Conservation (phyloP, 2,329 filamentous ascomycete genomes). For the Chrysoporthe austroafricana region DNA sequence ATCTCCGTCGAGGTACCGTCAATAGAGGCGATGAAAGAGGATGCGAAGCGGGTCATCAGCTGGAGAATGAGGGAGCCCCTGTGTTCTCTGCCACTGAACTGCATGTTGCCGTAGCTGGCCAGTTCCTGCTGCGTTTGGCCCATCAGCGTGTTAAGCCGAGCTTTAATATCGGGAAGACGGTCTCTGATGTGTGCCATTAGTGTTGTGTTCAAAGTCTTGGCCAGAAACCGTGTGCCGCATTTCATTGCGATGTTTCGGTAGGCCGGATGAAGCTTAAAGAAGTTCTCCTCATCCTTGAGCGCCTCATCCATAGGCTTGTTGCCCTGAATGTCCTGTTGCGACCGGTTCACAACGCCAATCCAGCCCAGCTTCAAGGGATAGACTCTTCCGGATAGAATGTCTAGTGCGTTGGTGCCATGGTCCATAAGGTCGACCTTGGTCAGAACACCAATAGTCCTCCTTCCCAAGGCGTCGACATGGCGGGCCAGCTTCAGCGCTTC, state of each 20-base stretch:
- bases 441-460: conserved; percentile 96
- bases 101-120: conserved; percentile 95
- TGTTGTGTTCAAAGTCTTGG: conserved; percentile 92
- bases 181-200: conserved; percentile 97
- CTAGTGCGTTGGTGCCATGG: conserved; percentile 95
- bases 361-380: conserved; percentile 97
- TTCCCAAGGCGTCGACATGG: conserved; percentile 96
- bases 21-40: conserved; percentile 97
- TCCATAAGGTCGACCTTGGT: conserved; percentile 99
- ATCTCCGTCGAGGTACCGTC: conserved; percentile 99
- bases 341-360: conserved; percentile 96
- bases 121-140: conserved; percentile 99
- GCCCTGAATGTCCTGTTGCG: conserved; percentile 95
- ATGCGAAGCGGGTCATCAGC: conserved; percentile 97
- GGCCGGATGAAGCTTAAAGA: conserved; percentile 95
- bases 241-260: conserved; percentile 94
- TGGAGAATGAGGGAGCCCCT: conserved; percentile 92
- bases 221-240: conserved; percentile 92
- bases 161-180: conserved; percentile 95
- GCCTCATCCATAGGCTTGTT: conserved; percentile 95
- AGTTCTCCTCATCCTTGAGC: conserved; percentile 85
- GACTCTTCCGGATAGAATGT: conserved; percentile 94
- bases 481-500: conserved; percentile 95
- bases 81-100: conserved; percentile 97
- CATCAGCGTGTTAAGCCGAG: conserved; percentile 96